phyloP scores from a whole-genome alignment of 1,139 yeast species.

The Chernovozyma aurita region DNA sequence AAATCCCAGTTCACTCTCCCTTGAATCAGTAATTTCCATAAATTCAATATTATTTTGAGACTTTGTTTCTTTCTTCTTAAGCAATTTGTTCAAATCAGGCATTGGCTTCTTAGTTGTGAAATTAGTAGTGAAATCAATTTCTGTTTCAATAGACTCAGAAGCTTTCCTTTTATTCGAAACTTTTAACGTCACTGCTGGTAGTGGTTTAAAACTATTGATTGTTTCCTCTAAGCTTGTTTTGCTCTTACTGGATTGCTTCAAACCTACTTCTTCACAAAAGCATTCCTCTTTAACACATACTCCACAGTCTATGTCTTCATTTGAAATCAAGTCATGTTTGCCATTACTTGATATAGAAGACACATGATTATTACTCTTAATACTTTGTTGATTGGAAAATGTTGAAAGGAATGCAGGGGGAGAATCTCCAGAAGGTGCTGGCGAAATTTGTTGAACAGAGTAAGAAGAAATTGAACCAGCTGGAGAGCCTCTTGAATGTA shows the following conservation, averaged over 20 bases:
- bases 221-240: conserved; percentile 24
- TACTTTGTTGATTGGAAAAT: neutral
- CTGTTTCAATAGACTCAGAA: conserved; percentile 18
- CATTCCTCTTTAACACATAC: conserved; percentile 69
- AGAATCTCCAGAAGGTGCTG: conserved; percentile 52
- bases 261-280: conserved; percentile 63
- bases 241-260: conserved; percentile 25
- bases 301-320: conserved; percentile 47
- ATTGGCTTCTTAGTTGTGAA: conserved; percentile 36
- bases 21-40: conserved; percentile 4
- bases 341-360: neutral
- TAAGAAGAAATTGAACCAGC: conserved; percentile 17
- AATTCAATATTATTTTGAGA: conserved; percentile 4
- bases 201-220: conserved; percentile 45
- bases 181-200: conserved; percentile 55
- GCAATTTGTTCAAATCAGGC: conserved; percentile 36
- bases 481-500: conserved; percentile 10
- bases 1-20: conserved; percentile 14
- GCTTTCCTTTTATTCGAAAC: conserved; percentile 23
- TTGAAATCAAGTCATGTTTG: neutral
- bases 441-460: conserved; percentile 46
- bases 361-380: conserved; percentile 5
- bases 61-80: conserved; percentile 6
- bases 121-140: conserved; percentile 52
- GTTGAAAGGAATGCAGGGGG: conserved; percentile 22